A percentile compares a stretch with the other conserved stretches of the same genome.
Evolutionary conservation across 2,329 filamentous ascomycete species (phyloP).

Genomic region (Alternaria postmessia): DNA sequence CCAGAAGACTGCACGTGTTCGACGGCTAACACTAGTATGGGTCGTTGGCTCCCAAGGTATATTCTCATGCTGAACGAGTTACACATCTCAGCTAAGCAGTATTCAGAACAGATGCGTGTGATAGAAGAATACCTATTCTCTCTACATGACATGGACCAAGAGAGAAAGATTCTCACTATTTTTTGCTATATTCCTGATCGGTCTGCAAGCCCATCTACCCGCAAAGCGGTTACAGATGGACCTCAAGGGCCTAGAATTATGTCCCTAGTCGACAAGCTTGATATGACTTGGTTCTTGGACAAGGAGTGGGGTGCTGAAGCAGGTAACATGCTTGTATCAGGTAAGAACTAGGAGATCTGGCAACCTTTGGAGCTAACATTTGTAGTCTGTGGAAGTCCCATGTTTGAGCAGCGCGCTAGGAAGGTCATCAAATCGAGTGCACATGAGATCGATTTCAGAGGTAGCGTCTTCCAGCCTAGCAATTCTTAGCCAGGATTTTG

Average conservation of each 20-base stretch:
- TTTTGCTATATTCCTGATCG: not conserved
- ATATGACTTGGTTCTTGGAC: slow-evolving; percentile 11
- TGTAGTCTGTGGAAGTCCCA: slow-evolving; percentile 6
- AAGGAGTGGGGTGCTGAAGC: slow-evolving; percentile 8
- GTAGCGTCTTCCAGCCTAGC: not conserved
- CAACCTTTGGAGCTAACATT: not conserved
- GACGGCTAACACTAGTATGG: slow-evolving; percentile 16
- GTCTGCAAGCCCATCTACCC: too few relatives aligned
- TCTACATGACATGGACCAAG: not conserved
- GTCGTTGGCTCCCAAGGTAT: slow-evolving; percentile 10
- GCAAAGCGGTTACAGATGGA: not conserved
- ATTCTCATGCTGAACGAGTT: not conserved
- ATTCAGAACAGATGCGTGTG: not conserved
- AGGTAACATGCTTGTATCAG: slow-evolving; percentile 13
- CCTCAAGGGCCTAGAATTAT: not conserved
- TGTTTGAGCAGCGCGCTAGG: slow-evolving; percentile 6
- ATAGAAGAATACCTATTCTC: not conserved
- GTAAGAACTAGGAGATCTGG: not conserved
- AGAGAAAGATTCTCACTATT: not conserved
- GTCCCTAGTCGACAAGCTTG: not conserved
- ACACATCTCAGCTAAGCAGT: not conserved
- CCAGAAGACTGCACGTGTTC: slow-evolving; percentile 13
- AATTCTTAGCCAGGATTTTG: not conserved
- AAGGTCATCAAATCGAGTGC: not conserved
- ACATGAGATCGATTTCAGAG: not conserved